These are phyloP conservation scores for Diaporthe destruens DNA, from an alignment of 2,329 filamentous ascomycete genomes.

Conservation along the genomic window DNA sequence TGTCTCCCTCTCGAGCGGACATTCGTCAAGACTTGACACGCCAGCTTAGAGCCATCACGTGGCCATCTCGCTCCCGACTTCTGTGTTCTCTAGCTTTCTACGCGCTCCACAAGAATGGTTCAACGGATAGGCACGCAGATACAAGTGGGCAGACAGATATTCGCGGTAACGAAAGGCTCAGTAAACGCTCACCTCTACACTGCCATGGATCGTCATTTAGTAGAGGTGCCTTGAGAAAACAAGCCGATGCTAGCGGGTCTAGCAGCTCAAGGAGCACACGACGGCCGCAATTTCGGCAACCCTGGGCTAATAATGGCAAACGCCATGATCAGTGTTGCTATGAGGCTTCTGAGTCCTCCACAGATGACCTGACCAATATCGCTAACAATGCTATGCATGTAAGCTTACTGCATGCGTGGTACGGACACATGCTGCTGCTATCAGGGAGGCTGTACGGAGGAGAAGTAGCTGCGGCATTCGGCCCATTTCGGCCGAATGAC, in stretches of 20 bases:
- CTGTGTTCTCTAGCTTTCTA: neutral
- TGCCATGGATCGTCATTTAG: no score
- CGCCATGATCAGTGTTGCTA: neutral
- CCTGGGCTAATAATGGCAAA: neutral
- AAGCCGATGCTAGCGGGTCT: neutral
- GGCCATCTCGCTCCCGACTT: neutral
- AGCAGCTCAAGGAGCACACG: neutral
- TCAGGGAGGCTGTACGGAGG: no score
- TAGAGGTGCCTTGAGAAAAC: neutral
- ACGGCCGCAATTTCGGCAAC: neutral
- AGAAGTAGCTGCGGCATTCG: neutral
- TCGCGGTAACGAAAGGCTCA: neutral
- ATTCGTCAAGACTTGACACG: no score
- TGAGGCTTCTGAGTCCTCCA: slow-evolving; percentile 1
- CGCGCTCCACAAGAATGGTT: neutral
- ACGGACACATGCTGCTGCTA: no score
- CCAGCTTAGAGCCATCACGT: neutral
- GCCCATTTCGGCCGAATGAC: slow-evolving; percentile 11
- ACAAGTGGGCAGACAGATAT: neutral
- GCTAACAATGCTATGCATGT: neutral
- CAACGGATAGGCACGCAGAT: neutral
- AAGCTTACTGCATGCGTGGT: neutral
- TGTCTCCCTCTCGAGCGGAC: neutral
- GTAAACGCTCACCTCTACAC: no score
- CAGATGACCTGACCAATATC: neutral